Conservation (phyloP, 2,329 filamentous ascomycete genomes). For the Neopestalotiopsis rosae region DNA sequence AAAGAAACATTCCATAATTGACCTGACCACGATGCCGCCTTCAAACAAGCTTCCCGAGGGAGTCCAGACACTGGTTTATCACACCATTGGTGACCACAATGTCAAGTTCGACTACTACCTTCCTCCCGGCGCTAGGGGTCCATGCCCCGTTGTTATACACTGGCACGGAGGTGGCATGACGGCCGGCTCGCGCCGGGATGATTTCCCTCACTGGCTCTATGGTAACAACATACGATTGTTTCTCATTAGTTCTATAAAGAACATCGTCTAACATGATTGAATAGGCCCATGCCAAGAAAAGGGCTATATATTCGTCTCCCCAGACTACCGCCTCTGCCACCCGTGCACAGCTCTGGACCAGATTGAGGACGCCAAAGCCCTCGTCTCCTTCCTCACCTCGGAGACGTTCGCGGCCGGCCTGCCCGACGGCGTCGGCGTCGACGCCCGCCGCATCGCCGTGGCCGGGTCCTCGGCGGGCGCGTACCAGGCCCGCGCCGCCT, state of each 20-base stretch:
- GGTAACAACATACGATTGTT: neutral
- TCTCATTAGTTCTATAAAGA: too few species aligned
- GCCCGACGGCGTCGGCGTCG: neutral
- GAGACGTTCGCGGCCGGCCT: neutral
- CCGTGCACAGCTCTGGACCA: conserved; percentile 8
- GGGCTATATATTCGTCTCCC: conserved; percentile 14
- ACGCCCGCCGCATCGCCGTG: conserved; percentile 6
- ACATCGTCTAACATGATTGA: neutral
- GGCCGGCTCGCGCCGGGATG: conserved; percentile 11
- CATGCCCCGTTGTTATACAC: conserved; percentile 5
- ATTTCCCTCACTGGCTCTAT: conserved; percentile 9
- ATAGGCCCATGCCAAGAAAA: conserved; percentile 6
- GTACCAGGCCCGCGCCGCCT: conserved; percentile 12
- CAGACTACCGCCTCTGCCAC: conserved; percentile 16
- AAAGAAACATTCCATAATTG: neutral
- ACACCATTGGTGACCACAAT: conserved; percentile 7
- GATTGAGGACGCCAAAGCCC: conserved; percentile 16
- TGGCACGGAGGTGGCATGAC: conserved; percentile 16
- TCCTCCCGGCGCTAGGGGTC: neutral
- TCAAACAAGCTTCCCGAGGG: neutral
- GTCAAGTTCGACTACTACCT: conserved; percentile 13
- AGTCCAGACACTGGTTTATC: conserved; percentile 8
- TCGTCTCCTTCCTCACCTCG: neutral
- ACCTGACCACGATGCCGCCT: neutral
- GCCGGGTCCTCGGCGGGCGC: conserved; percentile 12